Evolutionary conservation across 352 stramenopile genomes (phyloP).

Genomic region (Phytophthora ohioensis): DNA sequence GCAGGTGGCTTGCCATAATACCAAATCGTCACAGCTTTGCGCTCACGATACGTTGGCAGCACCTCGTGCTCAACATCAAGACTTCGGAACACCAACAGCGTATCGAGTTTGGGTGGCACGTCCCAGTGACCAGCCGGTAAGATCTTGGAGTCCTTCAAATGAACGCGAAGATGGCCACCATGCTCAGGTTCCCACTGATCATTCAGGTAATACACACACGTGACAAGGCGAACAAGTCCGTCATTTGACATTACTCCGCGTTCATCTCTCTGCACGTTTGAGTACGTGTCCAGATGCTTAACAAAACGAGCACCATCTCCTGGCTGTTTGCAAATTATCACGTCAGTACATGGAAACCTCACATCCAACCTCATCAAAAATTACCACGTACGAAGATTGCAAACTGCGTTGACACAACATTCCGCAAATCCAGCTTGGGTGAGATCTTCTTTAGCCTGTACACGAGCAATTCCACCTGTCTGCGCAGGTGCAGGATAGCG

Average conservation of each 20-base stretch:
- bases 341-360: constrained; percentile 1
- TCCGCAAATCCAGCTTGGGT: constrained; percentile 62
- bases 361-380: background rate
- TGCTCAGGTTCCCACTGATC: constrained; percentile 66
- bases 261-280: constrained; percentile 46
- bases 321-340: constrained; percentile 43
- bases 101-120: constrained; percentile 84
- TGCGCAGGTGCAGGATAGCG: constrained; percentile 55
- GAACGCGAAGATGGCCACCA: constrained; percentile 75
- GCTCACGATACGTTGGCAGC: constrained; percentile 78
- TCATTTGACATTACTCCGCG: constrained; percentile 8
- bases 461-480: constrained; percentile 61
- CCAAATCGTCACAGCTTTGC: constrained; percentile 95
- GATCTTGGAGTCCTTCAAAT: constrained; percentile 40
- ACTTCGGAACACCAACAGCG: constrained; percentile 93
- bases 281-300: constrained; percentile 75
- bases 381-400: constrained; percentile 71
- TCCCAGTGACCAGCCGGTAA: constrained; percentile 59
- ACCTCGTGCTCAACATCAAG: constrained; percentile 93
- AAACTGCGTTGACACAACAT: constrained; percentile 79
- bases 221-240: constrained; percentile 67
- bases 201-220: constrained; percentile 91
- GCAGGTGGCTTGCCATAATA: constrained; percentile 79
- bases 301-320: constrained; percentile 75
- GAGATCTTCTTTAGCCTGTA: constrained; percentile 62